A percentile compares a stretch with the other conserved stretches of the same genome.
Evolutionary conservation across 2,329 filamentous ascomycete genomes (phyloP).

Genomic region (Pestalotiopsis sp.): DNA sequence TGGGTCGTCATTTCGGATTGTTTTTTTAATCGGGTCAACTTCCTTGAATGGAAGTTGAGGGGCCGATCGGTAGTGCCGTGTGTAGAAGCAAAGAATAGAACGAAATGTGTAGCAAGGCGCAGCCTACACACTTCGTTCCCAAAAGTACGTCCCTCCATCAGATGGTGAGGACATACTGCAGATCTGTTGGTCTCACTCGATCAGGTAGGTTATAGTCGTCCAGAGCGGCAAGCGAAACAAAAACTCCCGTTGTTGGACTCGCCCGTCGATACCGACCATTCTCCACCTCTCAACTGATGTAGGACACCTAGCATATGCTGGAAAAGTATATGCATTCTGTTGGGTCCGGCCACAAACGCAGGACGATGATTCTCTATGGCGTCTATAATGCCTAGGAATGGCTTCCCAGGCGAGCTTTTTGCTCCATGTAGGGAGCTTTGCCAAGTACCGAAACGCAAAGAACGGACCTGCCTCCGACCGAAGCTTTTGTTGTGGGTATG

Average conservation of each 20-base stretch:
- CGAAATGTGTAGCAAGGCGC: not conserved
- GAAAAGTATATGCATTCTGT: too few relatives aligned
- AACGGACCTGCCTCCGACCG: not conserved
- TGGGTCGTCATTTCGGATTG: conserved; percentile 4
- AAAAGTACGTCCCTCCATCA: not conserved
- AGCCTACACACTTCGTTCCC: not conserved
- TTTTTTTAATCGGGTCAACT: conserved; percentile 3
- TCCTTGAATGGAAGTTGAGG: not conserved
- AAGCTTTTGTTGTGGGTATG: not conserved
- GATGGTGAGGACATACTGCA: too few relatives aligned
- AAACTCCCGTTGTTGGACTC: too few relatives aligned
- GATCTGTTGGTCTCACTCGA: too few relatives aligned
- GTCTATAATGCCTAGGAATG: not conserved
- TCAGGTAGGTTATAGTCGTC: too few relatives aligned
- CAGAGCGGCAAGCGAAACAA: too few relatives aligned
- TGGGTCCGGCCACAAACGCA: too few relatives aligned
- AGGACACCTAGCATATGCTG: too few relatives aligned
- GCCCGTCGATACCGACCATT: too few relatives aligned
- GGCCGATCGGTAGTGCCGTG: conserved; percentile 5
- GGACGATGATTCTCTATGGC: too few relatives aligned
- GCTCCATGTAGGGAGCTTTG: not conserved
- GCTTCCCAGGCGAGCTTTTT: not conserved
- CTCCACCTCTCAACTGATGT: too few relatives aligned
- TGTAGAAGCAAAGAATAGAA: not conserved
- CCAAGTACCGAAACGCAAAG: not conserved